Conservation (phyloP, 495 filamentous ascomycete genomes). For the Xylaria grammica region DNA sequence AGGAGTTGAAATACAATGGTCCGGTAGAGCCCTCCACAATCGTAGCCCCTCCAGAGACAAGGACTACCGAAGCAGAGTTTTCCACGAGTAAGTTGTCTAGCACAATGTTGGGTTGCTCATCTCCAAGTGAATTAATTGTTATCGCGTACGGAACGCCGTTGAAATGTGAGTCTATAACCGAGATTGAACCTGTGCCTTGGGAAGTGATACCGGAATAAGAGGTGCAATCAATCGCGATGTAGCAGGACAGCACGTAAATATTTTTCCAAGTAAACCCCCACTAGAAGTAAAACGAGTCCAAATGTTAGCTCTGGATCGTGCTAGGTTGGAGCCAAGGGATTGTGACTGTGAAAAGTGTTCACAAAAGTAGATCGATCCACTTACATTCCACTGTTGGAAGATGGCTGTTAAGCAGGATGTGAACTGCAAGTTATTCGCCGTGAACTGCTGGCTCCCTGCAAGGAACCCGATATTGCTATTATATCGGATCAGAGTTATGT, state of each 20-base stretch:
- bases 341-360: too few species aligned
- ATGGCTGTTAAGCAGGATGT: constrained; percentile 42
- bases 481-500: too few species aligned
- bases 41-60: not conserved
- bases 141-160: not conserved
- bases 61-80: not conserved
- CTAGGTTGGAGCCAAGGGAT: too few species aligned
- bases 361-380: too few species aligned
- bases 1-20: not conserved
- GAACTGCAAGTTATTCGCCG: constrained; percentile 26
- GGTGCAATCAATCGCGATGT: not conserved
- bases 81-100: not conserved
- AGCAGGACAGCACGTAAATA: not conserved
- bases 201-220: not conserved
- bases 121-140: not conserved
- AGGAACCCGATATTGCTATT: constrained; percentile 22
- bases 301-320: too few species aligned
- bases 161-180: not conserved
- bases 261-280: constrained; percentile 38
- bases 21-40: not conserved
- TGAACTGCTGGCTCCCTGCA: constrained; percentile 32
- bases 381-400: constrained; percentile 56
- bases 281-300: too few species aligned
- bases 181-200: not conserved
- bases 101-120: not conserved